These are phyloP conservation scores for Linum usitatissimum DNA, from an alignment of 345 rosid genomes.

Conservation along the genomic window DNA sequence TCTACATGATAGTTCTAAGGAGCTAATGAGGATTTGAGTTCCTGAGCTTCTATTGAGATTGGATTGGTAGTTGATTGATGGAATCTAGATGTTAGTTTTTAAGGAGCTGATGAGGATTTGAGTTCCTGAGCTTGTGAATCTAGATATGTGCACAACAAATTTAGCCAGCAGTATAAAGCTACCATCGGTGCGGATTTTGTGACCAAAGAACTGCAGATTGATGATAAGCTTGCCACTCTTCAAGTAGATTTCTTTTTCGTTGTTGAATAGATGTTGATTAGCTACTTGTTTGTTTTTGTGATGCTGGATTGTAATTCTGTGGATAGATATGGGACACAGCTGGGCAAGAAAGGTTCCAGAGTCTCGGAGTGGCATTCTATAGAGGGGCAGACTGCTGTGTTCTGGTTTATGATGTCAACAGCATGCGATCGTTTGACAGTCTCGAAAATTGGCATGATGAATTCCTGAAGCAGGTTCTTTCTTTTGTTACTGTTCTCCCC, in stretches of 20 bases:
- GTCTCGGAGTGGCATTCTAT: conserved; percentile 94
- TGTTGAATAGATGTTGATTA: conserved; percentile 2
- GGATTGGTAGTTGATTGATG: not conserved
- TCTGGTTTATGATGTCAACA: conserved; percentile 86
- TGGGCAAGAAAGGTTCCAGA: conserved; percentile 93
- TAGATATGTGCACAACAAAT: conserved; percentile 72
- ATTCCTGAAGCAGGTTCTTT: conserved; percentile 85
- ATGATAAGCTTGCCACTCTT: conserved; percentile 80
- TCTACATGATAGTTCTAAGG: not conserved
- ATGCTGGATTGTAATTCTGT: conserved; percentile 4
- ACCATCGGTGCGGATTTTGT: conserved; percentile 98
- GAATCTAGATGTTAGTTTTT: not conserved
- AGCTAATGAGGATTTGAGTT: not conserved
- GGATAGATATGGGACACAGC: conserved; percentile 97
- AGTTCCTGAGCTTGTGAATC: conserved; percentile 7
- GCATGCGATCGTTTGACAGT: conserved; percentile 71
- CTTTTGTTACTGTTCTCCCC: not conserved
- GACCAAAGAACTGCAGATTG: conserved; percentile 93
- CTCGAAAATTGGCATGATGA: conserved; percentile 97
- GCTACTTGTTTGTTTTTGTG: not conserved
- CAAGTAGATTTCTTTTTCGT: conserved; percentile 37
- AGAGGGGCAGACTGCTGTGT: conserved; percentile 98
- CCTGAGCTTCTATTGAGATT: conserved; percentile 1
- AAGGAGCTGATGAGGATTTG: not conserved
- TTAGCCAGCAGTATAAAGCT: conserved; percentile 94